Evolutionary conservation across 495 filamentous ascomycete genomes (phyloP).

Genomic region (Penicillium salamii): DNA sequence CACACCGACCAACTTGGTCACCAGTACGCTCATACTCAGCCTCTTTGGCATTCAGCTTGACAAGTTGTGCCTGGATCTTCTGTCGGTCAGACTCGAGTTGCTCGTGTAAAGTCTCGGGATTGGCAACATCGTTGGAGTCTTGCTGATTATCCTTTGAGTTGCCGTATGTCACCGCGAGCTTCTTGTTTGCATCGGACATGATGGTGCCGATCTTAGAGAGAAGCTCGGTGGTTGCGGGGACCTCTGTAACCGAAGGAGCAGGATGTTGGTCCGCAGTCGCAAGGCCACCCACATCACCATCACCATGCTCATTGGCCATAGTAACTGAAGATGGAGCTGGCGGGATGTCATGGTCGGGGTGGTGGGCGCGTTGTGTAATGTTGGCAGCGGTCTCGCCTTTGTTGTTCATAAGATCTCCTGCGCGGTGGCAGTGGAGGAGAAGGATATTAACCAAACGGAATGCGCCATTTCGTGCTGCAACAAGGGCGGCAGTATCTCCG

Average conservation of each 20-base stretch:
- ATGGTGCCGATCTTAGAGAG: constrained; percentile 41
- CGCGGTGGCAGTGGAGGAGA: constrained; percentile 59
- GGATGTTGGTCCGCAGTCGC: constrained; percentile 24
- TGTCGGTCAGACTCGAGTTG: constrained; percentile 46
- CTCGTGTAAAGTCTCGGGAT: constrained; percentile 41
- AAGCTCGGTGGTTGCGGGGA: constrained; percentile 32
- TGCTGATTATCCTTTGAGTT: constrained; percentile 37
- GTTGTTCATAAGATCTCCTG: constrained; percentile 75
- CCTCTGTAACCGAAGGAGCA: constrained; percentile 20
- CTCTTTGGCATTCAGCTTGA: constrained; percentile 30
- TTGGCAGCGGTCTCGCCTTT: constrained; percentile 75
- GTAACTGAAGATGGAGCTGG: constrained; percentile 43
- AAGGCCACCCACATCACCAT: constrained; percentile 24
- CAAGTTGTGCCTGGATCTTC: constrained; percentile 37
- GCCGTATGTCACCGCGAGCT: constrained; percentile 40
- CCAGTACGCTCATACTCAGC: constrained; percentile 30
- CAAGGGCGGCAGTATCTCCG: constrained; percentile 85
- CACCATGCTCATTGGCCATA: constrained; percentile 43
- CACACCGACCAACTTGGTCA: constrained; percentile 32
- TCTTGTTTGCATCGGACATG: constrained; percentile 46
- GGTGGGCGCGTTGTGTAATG: constrained; percentile 50
- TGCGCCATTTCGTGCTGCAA: constrained; percentile 69
- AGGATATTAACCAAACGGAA: constrained; percentile 45
- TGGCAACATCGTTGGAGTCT: constrained; percentile 39
- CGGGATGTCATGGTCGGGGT: constrained; percentile 33